Conservation (phyloP, 768 basidiomycete species). For the Boletus rubroflammeus region DNA sequence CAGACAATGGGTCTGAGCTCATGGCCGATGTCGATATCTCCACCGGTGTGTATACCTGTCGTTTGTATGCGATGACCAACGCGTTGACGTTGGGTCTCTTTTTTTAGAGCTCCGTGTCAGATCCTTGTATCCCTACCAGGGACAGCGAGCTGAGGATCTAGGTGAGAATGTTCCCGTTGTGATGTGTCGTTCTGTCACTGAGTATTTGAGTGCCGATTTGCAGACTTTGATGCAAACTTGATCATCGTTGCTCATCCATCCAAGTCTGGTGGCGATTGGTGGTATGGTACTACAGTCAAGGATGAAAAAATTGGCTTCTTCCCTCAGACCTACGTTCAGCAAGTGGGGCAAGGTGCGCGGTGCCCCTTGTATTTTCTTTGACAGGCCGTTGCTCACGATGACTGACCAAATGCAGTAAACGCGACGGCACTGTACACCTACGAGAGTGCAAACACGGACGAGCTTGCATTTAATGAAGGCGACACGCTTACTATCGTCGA, state of each 20-base stretch:
- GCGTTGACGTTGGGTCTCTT: background rate
- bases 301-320: conserved; percentile 79
- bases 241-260: conserved; percentile 81
- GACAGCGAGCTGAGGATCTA: conserved; percentile 85
- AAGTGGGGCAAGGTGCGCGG: conserved; percentile 54
- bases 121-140: conserved; percentile 81
- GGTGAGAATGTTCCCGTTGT: conserved; percentile 45
- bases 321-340: conserved; percentile 85
- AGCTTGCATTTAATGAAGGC: conserved; percentile 82
- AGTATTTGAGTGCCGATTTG: background rate
- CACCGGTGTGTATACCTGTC: conserved; percentile 41
- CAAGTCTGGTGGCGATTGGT: conserved; percentile 86
- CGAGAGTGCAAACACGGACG: conserved; percentile 63
- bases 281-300: conserved; percentile 73
- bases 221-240: conserved; percentile 78
- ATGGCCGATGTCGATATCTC: conserved; percentile 72
- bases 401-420: conserved; percentile 39
- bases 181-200: background rate
- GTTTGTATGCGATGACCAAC: background rate
- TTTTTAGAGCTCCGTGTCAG: conserved; percentile 67
- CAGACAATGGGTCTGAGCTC: conserved; percentile 43
- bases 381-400: background rate
- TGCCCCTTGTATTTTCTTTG: background rate
- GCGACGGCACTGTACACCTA: conserved; percentile 85
- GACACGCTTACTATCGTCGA: conserved; percentile 80